Evolutionary conservation across 495 filamentous ascomycete species (phyloP).

Genomic region (Rusavskia elegans): DNA sequence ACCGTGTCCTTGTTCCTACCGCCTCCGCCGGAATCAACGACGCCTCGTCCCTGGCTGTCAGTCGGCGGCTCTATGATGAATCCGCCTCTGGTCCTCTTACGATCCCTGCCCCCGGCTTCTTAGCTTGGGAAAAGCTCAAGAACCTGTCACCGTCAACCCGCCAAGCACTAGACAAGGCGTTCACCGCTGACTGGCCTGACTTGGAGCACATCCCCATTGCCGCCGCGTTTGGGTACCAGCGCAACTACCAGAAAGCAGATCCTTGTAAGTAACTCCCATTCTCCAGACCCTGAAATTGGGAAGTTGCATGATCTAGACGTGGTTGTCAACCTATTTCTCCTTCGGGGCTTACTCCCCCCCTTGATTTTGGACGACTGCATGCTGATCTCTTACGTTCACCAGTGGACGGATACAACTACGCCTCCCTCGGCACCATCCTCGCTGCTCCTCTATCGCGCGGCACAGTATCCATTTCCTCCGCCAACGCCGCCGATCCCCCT

Average conservation of each 20-base stretch:
- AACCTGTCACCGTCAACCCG: constrained; percentile 7
- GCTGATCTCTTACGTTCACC: constrained; percentile 6
- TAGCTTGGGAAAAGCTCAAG: constrained; percentile 31
- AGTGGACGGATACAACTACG: constrained; percentile 26
- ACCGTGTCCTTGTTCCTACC: constrained; percentile 15
- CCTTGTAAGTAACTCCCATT: background rate
- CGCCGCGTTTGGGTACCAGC: constrained; percentile 13
- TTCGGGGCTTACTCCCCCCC: too few species aligned
- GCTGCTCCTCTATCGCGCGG: constrained; percentile 33
- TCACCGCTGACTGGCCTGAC: constrained; percentile 42
- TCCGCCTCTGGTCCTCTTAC: constrained; percentile 23
- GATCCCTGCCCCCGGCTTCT: constrained; percentile 26
- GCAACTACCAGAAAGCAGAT: constrained; percentile 13
- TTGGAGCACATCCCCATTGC: constrained; percentile 24
- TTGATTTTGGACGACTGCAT: too few species aligned
- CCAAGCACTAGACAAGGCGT: constrained; percentile 14
- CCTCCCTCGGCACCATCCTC: constrained; percentile 21
- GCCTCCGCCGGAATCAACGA: background rate
- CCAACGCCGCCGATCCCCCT: constrained; percentile 26
- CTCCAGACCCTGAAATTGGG: too few species aligned
- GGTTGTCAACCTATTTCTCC: too few species aligned
- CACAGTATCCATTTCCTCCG: constrained; percentile 32
- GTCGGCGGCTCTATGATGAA: background rate
- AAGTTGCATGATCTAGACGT: too few species aligned
- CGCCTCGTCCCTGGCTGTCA: background rate